Percentiles rank a stretch among this genome's conserved stretches.
These are phyloP conservation scores for Aspergillus melleus DNA, from an alignment of 2,329 filamentous ascomycete species.

Conservation along the genomic window DNA sequence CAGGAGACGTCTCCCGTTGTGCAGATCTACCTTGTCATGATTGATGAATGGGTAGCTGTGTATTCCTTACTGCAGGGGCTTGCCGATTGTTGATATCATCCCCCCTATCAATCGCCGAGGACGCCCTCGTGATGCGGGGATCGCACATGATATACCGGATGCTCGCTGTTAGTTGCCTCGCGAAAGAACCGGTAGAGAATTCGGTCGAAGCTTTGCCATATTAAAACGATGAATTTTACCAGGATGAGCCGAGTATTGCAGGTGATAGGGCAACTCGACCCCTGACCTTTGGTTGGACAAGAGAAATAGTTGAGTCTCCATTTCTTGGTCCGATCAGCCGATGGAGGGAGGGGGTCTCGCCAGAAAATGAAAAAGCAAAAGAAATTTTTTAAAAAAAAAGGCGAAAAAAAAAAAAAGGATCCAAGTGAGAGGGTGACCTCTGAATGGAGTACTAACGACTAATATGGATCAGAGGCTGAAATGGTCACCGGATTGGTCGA, in stretches of 20 bases:
- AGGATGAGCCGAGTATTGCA: neutral
- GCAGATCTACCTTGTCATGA: neutral
- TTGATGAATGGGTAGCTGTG: neutral
- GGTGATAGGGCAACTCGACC: neutral
- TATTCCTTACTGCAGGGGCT: neutral
- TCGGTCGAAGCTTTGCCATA: neutral
- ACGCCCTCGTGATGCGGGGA: neutral
- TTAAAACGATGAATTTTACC: neutral
- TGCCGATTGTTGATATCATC: neutral
- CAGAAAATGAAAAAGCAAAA: neutral
- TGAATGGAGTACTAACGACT: neutral
- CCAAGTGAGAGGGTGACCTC: neutral
- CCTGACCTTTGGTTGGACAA: neutral
- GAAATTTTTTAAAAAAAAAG: neutral
- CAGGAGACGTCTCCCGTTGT: neutral
- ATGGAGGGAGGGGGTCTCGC: neutral
- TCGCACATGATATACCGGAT: neutral
- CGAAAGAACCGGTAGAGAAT: neutral
- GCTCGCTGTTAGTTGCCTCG: neutral
- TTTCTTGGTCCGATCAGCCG: neutral
- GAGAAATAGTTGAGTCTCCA: neutral
- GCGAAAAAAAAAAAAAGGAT: too few species aligned
- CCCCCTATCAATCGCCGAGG: neutral
- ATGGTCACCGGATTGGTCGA: slow-evolving; percentile 9
- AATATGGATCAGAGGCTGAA: slow-evolving; percentile 2